Conservation (phyloP, 1,139 yeast genomes). For the Yamadazyma sp. region DNA sequence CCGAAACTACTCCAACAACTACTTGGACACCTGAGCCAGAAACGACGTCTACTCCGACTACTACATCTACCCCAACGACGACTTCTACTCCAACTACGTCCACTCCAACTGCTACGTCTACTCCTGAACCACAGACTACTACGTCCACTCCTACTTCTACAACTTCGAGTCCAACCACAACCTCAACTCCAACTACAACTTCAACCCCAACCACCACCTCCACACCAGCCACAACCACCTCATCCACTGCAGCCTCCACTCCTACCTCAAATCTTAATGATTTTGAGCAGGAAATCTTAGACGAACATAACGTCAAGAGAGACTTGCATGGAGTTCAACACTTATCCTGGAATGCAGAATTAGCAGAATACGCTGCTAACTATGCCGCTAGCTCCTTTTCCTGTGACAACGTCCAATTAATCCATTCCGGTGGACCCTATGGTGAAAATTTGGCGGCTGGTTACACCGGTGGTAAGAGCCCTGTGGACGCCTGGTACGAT, state of each 20-base stretch:
- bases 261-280: conserved; percentile 15
- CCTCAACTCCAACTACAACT: conserved; percentile 13
- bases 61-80: conserved; percentile 13
- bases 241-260: conserved; percentile 13
- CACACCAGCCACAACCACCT: conserved; percentile 14
- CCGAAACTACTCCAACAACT: conserved; percentile 10
- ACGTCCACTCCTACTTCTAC: conserved; percentile 12
- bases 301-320: conserved; percentile 54
- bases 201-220: conserved; percentile 13
- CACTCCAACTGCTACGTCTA: conserved; percentile 20
- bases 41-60: conserved; percentile 12
- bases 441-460: conserved; percentile 66
- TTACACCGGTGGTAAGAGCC: conserved; percentile 43
- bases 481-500: conserved; percentile 66
- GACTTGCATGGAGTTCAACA: conserved; percentile 51
- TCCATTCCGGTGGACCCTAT: conserved; percentile 52
- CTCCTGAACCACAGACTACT: conserved; percentile 11
- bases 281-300: conserved; percentile 37
- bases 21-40: conserved; percentile 12
- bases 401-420: conserved; percentile 53
- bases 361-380: conserved; percentile 48
- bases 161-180: conserved; percentile 9
- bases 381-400: conserved; percentile 44
- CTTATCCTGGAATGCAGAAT: conserved; percentile 48
- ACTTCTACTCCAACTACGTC: conserved; percentile 14